Base-by-base conservation (phyloP, 1,284 basidiomycete species). In the Porodaedalea pini region DNA sequence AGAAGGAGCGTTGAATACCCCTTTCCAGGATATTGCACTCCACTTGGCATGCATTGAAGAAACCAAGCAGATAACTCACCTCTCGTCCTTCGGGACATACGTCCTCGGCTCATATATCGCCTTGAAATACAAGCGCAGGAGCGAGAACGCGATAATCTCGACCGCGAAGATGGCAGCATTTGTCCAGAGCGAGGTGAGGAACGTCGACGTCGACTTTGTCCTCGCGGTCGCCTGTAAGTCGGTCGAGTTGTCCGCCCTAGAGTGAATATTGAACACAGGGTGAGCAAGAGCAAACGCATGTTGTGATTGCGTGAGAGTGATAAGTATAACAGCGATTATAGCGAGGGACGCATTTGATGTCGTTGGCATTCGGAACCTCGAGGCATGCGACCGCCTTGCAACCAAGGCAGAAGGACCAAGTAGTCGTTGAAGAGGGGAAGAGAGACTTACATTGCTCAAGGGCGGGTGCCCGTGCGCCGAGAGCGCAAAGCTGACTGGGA, bases 91-190 rank as follows among this genome's bases (percentile, higher is more conserved):
- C 43, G 66, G 73, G 45, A 78, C 84, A 64, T 83, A 84, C 41
- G 90, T 88, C 52, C 91, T 76, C 0, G 92, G 92, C 67, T 94
- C 90, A 67, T 94, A 94, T 29, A 90, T 83, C 11, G 79, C 73
- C 63, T 81, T 86, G 74, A 91, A 91, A 63, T 80, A 80, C 0
- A 83, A 84, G 36, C 88, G 76, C 17, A 90, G 69, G 62, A 90
- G 58, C 21, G 88, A 87, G 71, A 92, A 95, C 3, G 79, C 78
- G 4, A 70, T 73, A 43, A 94, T 69, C 71, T 93, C 86, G 7
- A 72, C 74, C 1, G 71, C 84, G 62, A 88, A 88, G 21, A 90
- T 80, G 25, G 78, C 79, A 1, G 73, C 77, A 65, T 92, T 91
- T 74, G 90, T 83, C 40, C 81, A 80, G 47, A 94, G 78, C 1